Base-by-base conservation (phyloP, 345 rosid genomes). In the Dovyalis caffra region DNA sequence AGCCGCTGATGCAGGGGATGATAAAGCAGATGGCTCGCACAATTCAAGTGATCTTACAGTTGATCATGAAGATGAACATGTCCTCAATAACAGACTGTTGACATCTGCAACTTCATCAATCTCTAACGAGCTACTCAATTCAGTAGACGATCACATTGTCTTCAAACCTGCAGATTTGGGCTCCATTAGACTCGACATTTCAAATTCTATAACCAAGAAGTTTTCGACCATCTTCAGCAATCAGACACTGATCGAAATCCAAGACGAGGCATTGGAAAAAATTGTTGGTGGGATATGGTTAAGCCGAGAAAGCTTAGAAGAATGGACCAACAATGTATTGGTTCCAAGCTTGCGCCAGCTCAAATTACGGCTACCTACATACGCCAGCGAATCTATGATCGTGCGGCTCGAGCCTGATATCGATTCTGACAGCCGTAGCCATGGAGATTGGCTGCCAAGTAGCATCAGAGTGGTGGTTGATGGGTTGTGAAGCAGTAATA, bases 41-140 rank as follows among this genome's bases (percentile, higher is more conserved):
- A 90, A 88, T 80, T 95, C 98, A 0, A 95, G 99, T 26, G 98
- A 91, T 80, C 86, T 95, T 31, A 95, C 99, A 0, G 74, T 87
- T 5, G 97, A 95, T 68, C 90, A 88, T 3, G 97, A 91, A 70
- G 90, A 83, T 38, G 99, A 89, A 69, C 86, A 82, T 8, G 84
- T 78, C 85, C 84, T 84, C 5, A 76, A 81, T 20, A 90, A 85
- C 37, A 85, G 88, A 78, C 80, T 83, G 21, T 69, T 80, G 69
- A 72, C 83, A 8, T 82, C 86, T n/a, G 33, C 82, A 60, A 69
- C 86, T 37, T 69, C 88, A 8, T 60, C 81, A 15, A 68, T 78
- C 43, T 79, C 86, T 58, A 83, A 72, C 8, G 95, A 96, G 66
- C 76, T 96, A 16, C 87, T 90, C 38, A 79, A 77, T 75, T 77